Conservation (phyloP, 768 basidiomycete species). For the Lactarius trivialis region DNA sequence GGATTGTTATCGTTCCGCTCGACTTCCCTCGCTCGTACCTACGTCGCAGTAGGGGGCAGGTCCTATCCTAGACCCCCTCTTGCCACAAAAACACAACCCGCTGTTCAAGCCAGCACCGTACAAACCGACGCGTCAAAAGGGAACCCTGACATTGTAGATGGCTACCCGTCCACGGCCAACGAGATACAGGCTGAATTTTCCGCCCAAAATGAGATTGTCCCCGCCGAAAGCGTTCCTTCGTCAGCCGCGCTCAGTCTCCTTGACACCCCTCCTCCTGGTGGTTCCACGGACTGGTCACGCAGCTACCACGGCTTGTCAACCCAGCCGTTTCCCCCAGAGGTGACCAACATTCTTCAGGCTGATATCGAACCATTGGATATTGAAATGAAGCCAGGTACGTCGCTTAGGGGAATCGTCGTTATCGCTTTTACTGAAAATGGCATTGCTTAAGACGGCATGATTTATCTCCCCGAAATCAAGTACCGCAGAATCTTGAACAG, state of each 20-base stretch:
- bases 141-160: constrained; percentile 24
- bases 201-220: constrained; percentile 19
- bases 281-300: constrained; percentile 78
- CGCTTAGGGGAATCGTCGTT: not conserved
- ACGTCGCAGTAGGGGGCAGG: constrained; percentile 7
- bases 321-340: constrained; percentile 71
- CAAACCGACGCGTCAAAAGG: constrained; percentile 24
- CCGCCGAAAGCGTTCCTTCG: constrained; percentile 21
- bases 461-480: constrained; percentile 96
- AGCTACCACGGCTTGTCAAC: constrained; percentile 77
- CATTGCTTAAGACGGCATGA: constrained; percentile 62
- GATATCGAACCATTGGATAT: constrained; percentile 74
- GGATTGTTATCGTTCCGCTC: not conserved
- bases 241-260: constrained; percentile 23
- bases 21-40: constrained; percentile 7
- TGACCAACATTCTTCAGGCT: constrained; percentile 63
- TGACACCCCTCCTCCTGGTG: constrained; percentile 11
- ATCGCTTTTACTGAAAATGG: not conserved
- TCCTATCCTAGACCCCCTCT: constrained; percentile 11
- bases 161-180: constrained; percentile 24
- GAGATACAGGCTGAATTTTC: constrained; percentile 22
- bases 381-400: constrained; percentile 89
- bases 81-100: constrained; percentile 19
- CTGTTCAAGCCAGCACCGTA: constrained; percentile 30
- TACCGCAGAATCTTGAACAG: constrained; percentile 87